Evolutionary conservation across 371 early-diverging fungal genomes (phyloP).

Genomic region (Amoeboaphelidium protococcarum): DNA sequence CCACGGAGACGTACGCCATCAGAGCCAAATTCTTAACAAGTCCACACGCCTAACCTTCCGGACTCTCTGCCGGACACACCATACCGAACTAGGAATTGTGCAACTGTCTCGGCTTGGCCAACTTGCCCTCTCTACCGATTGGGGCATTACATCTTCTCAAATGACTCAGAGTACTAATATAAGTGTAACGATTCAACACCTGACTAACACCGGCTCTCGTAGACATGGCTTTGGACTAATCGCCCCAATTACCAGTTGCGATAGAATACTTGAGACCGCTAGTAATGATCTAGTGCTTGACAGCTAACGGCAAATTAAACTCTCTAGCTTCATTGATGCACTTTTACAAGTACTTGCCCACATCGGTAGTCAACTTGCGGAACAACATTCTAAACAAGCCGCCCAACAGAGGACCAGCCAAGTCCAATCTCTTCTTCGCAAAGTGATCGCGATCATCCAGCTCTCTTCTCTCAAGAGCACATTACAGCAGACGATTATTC

Average conservation of each 20-base stretch:
- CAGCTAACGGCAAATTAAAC: slow-evolving; percentile 70
- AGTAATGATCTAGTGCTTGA: slow-evolving; percentile 81
- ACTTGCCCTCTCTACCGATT: slow-evolving; percentile 95
- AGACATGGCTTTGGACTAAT: slow-evolving; percentile 89
- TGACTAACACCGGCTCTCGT: slow-evolving; percentile 95
- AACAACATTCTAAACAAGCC: slow-evolving; percentile 83
- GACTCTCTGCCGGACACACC: slow-evolving; percentile 98
- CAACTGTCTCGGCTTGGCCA: slow-evolving; percentile 96
- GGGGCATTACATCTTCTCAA: slow-evolving; percentile 97
- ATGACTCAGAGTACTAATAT: slow-evolving; percentile 91
- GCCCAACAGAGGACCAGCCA: slow-evolving; percentile 88
- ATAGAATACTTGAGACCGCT: slow-evolving; percentile 89
- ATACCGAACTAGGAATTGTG: slow-evolving; percentile 99
- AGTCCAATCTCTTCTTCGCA: slow-evolving; percentile 97
- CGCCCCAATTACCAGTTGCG: slow-evolving; percentile 99
- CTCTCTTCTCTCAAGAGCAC: slow-evolving; percentile 73
- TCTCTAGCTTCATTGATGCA: slow-evolving; percentile 74
- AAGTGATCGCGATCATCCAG: slow-evolving; percentile 99
- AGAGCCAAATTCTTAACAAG: slow-evolving; percentile 97
- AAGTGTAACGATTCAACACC: slow-evolving; percentile 97
- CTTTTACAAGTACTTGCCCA: slow-evolving; percentile 65
- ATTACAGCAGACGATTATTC: slow-evolving; percentile 83
- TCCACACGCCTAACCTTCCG: slow-evolving; percentile 99
- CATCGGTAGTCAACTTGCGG: slow-evolving; percentile 79
- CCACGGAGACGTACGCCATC: slow-evolving; percentile 95